phyloP scores from a whole-genome alignment of 257 asterid species.

The Gentiana dahurica region DNA sequence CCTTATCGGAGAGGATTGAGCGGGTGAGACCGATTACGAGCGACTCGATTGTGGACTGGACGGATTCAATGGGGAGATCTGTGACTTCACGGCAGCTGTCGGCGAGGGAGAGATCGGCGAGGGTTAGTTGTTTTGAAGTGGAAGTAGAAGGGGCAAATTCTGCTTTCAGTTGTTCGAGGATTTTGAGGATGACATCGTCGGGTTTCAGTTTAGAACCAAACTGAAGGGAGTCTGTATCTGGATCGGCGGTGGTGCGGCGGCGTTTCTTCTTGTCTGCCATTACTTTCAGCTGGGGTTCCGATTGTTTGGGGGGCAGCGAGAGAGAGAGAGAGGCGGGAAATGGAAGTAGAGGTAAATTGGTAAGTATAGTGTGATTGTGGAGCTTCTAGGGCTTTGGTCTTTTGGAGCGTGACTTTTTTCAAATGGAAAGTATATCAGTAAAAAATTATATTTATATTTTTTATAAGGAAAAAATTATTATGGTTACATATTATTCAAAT shows the following conservation, averaged over 20 bases:
- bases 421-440: too few relatives aligned
- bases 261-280: conserved; percentile 80
- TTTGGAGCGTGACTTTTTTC: too few relatives aligned
- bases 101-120: conserved; percentile 62
- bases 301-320: not conserved
- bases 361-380: not conserved
- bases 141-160: conserved; percentile 25
- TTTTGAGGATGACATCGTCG: conserved; percentile 49
- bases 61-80: conserved; percentile 64
- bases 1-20: conserved; percentile 69
- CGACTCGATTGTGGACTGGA: conserved; percentile 52
- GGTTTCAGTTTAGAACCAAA: conserved; percentile 61
- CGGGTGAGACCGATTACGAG: conserved; percentile 49
- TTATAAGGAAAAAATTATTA: not conserved
- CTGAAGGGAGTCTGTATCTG: conserved; percentile 34
- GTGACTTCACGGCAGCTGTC: conserved; percentile 66
- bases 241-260: conserved; percentile 38
- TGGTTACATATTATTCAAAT: not conserved
- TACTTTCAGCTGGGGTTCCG: not conserved
- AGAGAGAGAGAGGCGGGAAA: conserved; percentile 30
- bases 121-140: conserved; percentile 38
- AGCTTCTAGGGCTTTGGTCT: not conserved
- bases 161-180: conserved; percentile 35
- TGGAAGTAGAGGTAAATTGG: not conserved
- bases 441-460: not conserved